A percentile compares a stretch with the other conserved stretches of the same genome.
These are phyloP conservation scores for Glebionis coronaria DNA, from an alignment of 129 eudicot species.

Conservation along the genomic window DNA sequence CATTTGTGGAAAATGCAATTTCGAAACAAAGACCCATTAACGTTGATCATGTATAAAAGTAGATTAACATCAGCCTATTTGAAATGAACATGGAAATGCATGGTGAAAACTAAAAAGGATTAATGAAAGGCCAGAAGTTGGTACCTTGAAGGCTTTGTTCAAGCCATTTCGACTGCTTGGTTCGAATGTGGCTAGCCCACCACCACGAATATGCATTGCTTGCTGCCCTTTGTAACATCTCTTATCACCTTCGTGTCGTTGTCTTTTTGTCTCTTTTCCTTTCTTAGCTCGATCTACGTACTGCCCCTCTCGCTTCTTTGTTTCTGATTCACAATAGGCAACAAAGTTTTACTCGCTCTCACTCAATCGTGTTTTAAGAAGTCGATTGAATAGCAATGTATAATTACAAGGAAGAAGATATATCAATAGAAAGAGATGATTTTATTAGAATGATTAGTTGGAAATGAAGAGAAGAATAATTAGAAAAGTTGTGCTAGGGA, in stretches of 20 bases:
- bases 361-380: slow-evolving; percentile 8
- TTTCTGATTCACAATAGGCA: background rate
- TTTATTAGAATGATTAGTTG: slow-evolving; percentile 13
- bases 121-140: background rate
- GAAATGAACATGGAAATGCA: background rate
- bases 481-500: slow-evolving; percentile 39
- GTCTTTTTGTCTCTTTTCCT: background rate
- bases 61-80: background rate
- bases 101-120: background rate
- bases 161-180: slow-evolving; percentile 96
- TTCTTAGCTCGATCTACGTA: background rate
- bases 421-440: background rate
- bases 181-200: slow-evolving; percentile 91
- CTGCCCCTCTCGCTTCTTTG: background rate
- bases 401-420: slow-evolving; percentile 8
- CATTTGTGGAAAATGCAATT: slow-evolving; percentile 24
- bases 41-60: background rate
- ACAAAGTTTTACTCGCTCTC: background rate
- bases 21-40: too few relatives aligned
- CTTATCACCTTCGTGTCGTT: background rate
- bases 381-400: background rate
- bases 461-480: slow-evolving; percentile 17
- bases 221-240: slow-evolving; percentile 91
- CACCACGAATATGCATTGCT: slow-evolving; percentile 98
- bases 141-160: slow-evolving; percentile 84